Base-by-base conservation (phyloP, 78 protist genomes). In the Isochrysis galbana region DNA sequence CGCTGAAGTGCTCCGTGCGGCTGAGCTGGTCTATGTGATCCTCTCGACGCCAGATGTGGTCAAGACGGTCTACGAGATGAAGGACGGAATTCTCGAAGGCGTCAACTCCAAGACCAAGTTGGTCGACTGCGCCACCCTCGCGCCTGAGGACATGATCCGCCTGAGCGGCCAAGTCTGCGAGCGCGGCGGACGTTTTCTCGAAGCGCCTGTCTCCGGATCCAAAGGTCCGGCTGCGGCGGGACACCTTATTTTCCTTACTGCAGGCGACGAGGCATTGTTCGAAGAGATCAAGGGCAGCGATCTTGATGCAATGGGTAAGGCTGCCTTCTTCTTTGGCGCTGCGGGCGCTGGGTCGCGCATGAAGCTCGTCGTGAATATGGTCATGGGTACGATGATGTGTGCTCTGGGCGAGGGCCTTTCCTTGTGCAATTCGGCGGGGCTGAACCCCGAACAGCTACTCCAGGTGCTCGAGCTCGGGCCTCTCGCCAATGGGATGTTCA, bases 161-260 rank as follows among this genome's bases (percentile, higher is more conserved):
- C 84, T 77, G 34, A 1, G 14, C 26, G 22, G 39, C 47, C 47
- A 17, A 5, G 84, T 77, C 47, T 1, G 2, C 46, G 47, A 14
- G 47, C 44, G 46, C 21, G 90, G 90, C 32, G 94, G 89, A 3
- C 0, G 1, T 0, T 87, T 78, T 39, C 44, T 91, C 70, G 94
- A 91, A 34, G 94, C 94, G 26, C 94, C 94, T 1, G 94, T 91
- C 34, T 83, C 90, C 34, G 94, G 94, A 19, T 41, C 89, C 19
- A 78, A 91, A 25, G 46, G 82, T 1, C 87, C 89, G 11, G 94
- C 94, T 5, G 55, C n/a, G 4, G 26, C 38, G 39, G 94, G 94
- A 5, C 25, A 2, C 67, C 72, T 91, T 5, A 54, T 78, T 41
- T 74, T 91, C 86, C 11, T 91, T 41, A 10, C n/a, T 26, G 90